phyloP scores from a whole-genome alignment of 306 rosid species.

The Begonia masoniana region DNA sequence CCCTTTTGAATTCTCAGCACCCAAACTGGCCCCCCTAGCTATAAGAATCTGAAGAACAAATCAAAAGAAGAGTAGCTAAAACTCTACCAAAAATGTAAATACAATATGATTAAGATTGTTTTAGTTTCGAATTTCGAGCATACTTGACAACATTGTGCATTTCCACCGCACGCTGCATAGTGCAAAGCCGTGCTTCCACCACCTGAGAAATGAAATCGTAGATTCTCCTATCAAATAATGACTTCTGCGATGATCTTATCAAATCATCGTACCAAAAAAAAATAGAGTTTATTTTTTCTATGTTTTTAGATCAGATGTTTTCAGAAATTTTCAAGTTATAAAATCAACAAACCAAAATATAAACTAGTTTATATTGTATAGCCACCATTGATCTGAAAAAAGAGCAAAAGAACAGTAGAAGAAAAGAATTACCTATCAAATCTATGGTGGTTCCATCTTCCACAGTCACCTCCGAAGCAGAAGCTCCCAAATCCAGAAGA shows the following conservation, averaged over 20 bases:
- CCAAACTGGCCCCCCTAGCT: slow-evolving; percentile 66
- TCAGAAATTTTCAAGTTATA: no score
- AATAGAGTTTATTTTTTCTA: no score
- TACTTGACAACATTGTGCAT: slow-evolving; percentile 92
- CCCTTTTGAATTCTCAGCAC: slow-evolving; percentile 78
- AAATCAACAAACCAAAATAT: no score
- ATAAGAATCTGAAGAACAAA: slow-evolving; percentile 59
- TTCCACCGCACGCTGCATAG: slow-evolving; percentile 96
- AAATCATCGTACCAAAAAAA: not conserved
- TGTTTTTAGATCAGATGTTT: no score
- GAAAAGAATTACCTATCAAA: slow-evolving; percentile 53
- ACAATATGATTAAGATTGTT: not conserved
- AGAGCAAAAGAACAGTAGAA: not conserved
- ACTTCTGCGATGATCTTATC: not conserved
- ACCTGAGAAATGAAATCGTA: slow-evolving; percentile 23
- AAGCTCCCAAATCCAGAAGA: slow-evolving; percentile 88
- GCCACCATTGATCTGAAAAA: not conserved
- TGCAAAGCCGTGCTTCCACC: slow-evolving; percentile 95
- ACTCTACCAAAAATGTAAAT: slow-evolving; percentile 13
- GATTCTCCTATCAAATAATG: no score
- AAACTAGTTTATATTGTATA: no score
- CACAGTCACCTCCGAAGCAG: slow-evolving; percentile 58
- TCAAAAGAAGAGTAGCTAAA: slow-evolving; percentile 5
- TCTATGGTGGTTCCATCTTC: slow-evolving; percentile 90
- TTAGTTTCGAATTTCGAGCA: slow-evolving; percentile 11